Percentiles rank a stretch among this genome's conserved stretches.
phyloP scores from a whole-genome alignment of 2,329 filamentous ascomycete species.

The Akanthomyces dipterigenus region DNA sequence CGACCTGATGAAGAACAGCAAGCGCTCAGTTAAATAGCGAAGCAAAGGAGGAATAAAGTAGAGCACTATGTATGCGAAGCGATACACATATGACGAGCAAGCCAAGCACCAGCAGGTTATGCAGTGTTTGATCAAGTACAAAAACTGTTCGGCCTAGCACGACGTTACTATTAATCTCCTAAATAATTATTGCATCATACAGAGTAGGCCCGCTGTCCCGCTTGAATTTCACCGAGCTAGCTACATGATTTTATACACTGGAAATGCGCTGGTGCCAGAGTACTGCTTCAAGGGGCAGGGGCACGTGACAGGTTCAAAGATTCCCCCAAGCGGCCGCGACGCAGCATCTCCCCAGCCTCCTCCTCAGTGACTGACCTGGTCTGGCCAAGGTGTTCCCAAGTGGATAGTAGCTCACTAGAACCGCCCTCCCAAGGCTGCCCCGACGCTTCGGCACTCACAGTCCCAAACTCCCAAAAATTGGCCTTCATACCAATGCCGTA shows the following conservation, averaged over 20 bases:
- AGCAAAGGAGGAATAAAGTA: background rate
- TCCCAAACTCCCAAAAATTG: slow-evolving; percentile 77
- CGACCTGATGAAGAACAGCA: background rate
- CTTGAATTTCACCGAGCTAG: background rate
- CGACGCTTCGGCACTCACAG: slow-evolving; percentile 13
- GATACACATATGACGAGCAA: background rate
- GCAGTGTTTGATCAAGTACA: background rate
- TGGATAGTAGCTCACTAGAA: slow-evolving; percentile 34
- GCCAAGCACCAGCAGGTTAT: background rate
- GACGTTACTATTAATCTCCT: background rate
- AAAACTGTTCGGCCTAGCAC: background rate
- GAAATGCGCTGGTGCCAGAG: background rate
- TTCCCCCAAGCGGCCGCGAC: slow-evolving; percentile 41
- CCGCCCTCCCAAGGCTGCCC: background rate
- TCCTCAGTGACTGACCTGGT: slow-evolving; percentile 43
- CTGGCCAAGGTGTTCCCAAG: slow-evolving; percentile 51
- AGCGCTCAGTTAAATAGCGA: background rate
- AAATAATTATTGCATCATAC: background rate
- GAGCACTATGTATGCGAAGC: background rate
- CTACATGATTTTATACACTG: background rate
- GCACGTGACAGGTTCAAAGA: slow-evolving; percentile 21
- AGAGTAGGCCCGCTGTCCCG: background rate
- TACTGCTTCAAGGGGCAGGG: background rate
- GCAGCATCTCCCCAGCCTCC: slow-evolving; percentile 52
- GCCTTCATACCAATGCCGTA: slow-evolving; percentile 99